These are phyloP conservation scores for Fusarium irregulare DNA, from an alignment of 2,329 filamentous ascomycete genomes.

Conservation along the genomic window DNA sequence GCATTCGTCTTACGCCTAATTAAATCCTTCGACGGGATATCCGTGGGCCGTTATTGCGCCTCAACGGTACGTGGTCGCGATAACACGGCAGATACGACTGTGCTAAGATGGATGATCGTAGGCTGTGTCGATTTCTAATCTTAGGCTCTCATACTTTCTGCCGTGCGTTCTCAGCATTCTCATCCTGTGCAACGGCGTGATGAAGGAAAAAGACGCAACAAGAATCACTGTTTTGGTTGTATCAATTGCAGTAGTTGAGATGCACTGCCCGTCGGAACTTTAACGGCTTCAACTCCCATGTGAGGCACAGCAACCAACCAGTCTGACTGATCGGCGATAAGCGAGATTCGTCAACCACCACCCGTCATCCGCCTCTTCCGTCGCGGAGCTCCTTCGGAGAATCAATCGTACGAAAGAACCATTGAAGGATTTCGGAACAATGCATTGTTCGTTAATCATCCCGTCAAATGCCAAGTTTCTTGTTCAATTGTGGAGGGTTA, in stretches of 20 bases:
- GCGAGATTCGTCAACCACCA: not conserved
- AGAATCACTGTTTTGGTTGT: too few species aligned
- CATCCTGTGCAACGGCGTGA: too few species aligned
- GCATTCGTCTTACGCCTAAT: not conserved
- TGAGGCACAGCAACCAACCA: not conserved
- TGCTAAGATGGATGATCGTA: fast-evolving
- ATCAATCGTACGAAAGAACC: not conserved
- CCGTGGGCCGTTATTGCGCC: not conserved
- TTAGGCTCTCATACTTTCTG: not conserved
- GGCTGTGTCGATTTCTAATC: not conserved
- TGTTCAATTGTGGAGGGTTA: not conserved
- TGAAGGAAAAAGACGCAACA: too few species aligned
- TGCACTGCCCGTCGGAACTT: not conserved
- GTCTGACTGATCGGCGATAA: not conserved
- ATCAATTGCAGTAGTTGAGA: not conserved
- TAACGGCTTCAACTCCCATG: not conserved
- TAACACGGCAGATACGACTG: not conserved
- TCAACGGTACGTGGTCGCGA: not conserved
- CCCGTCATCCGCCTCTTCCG: not conserved
- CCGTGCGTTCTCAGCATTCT: not conserved
- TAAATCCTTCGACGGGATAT: not conserved
- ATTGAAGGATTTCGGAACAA: not conserved
- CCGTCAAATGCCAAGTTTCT: not conserved
- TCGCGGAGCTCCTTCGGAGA: not conserved
- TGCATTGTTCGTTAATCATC: not conserved